Evolutionary conservation across 2,329 filamentous ascomycete genomes (phyloP).

Genomic region (Colletotrichum gigasporum): DNA sequence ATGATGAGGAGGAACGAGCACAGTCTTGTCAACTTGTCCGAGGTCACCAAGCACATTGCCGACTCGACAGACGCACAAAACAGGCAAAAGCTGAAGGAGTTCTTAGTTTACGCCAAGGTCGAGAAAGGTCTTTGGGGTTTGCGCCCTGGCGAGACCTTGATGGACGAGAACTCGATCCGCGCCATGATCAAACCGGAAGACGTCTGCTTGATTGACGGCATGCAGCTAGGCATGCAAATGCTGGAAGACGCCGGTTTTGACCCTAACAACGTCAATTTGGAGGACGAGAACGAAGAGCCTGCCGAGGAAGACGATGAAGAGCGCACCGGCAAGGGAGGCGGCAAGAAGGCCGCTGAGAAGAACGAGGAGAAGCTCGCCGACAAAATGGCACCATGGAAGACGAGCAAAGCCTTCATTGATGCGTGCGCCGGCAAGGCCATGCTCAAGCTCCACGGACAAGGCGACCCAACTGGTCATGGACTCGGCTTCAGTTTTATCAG

Average conservation of each 20-base stretch:
- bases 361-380: conserved; percentile 80
- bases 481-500: conserved; percentile 97
- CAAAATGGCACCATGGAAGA: conserved; percentile 94
- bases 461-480: conserved; percentile 92
- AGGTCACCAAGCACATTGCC: conserved; percentile 91
- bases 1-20: conserved; percentile 82
- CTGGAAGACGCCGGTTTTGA: conserved; percentile 92
- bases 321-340: conserved; percentile 48
- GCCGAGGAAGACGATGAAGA: conserved; percentile 57
- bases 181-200: conserved; percentile 95
- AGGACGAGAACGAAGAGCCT: conserved; percentile 72
- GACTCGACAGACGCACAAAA: conserved; percentile 96
- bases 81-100: conserved; percentile 95
- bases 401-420: conserved; percentile 95
- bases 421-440: conserved; percentile 96
- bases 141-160: conserved; percentile 75
- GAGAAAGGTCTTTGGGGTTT: conserved; percentile 86
- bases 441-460: conserved; percentile 92
- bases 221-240: conserved; percentile 94
- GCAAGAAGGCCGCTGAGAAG: conserved; percentile 59
- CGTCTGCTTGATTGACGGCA: conserved; percentile 92
- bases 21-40: conserved; percentile 76
- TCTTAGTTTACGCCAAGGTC: conserved; percentile 89
- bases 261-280: conserved; percentile 65
- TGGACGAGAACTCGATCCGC: conserved; percentile 83